phyloP scores from a whole-genome alignment of 2,329 filamentous ascomycete species.

The Teratosphaeriaceae sp. region DNA sequence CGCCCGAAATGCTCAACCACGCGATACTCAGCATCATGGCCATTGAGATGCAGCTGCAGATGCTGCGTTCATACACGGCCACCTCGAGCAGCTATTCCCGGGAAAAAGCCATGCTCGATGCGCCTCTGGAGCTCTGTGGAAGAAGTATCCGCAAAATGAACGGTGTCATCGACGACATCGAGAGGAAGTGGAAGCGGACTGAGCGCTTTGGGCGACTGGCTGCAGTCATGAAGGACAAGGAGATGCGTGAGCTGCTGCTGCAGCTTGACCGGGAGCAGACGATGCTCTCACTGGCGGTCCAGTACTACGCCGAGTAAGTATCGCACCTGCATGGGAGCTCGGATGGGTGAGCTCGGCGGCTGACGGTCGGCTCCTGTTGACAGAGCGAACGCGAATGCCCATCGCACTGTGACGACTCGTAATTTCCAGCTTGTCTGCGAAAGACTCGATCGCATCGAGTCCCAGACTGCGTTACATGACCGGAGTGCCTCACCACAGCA shows the following conservation, averaged over 20 bases:
- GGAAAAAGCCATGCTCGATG: not conserved
- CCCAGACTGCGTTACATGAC: not conserved
- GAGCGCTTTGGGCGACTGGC: not conserved
- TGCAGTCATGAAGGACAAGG: not conserved
- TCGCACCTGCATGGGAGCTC: not conserved
- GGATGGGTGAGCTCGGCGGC: too few relatives aligned
- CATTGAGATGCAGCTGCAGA: not conserved
- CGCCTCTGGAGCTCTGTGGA: not conserved
- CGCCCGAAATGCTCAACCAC: not conserved
- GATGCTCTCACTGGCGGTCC: not conserved
- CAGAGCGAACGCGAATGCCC: not conserved
- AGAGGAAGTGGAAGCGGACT: not conserved
- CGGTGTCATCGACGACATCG: not conserved
- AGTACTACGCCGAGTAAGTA: not conserved
- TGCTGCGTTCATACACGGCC: not conserved
- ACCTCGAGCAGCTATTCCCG: not conserved
- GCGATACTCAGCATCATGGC: conserved; percentile 1
- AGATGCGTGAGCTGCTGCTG: not conserved
- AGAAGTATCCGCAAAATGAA: not conserved
- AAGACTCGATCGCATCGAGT: not conserved
- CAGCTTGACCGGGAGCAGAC: not conserved
- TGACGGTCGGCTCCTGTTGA: not conserved
- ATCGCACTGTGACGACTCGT: not conserved
- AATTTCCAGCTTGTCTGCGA: not conserved
- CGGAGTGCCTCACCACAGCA: not conserved